Evolutionary conservation across 2,329 filamentous ascomycete species (phyloP).

Genomic region (Dothiorella sarmentorum): DNA sequence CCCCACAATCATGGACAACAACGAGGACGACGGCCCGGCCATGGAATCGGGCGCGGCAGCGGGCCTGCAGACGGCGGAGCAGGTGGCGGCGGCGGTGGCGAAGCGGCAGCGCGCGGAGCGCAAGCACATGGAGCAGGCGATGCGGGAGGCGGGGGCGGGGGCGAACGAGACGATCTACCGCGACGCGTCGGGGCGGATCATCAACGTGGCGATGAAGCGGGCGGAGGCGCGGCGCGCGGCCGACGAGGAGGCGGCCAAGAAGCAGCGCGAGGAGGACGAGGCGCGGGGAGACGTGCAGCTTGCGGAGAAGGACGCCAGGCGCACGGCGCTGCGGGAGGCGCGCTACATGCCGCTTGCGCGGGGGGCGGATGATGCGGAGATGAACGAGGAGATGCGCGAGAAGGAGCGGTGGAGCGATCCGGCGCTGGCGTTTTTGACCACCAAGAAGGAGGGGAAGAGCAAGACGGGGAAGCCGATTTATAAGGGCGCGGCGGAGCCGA

Average conservation of each 20-base stretch:
- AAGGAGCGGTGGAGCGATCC: conserved; percentile 89
- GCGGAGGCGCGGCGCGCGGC: conserved; percentile 80
- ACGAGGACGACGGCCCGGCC: conserved; percentile 50
- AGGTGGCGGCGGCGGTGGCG: conserved; percentile 59
- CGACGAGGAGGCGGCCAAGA: conserved; percentile 64
- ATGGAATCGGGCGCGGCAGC: conserved; percentile 89
- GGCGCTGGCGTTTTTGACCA: conserved; percentile 65
- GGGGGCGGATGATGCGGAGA: conserved; percentile 74
- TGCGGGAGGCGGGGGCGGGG: conserved; percentile 43
- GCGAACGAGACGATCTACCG: conserved; percentile 81
- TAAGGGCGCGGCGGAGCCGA: conserved; percentile 75
- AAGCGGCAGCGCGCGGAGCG: conserved; percentile 64
- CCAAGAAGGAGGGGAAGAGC: conserved; percentile 45
- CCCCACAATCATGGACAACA: conserved; percentile 42
- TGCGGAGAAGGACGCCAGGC: conserved; percentile 60
- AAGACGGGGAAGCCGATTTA: conserved; percentile 65
- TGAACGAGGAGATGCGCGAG: conserved; percentile 80
- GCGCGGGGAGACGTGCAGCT: conserved; percentile 84
- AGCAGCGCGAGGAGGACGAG: conserved; percentile 63
- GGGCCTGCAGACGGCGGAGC: conserved; percentile 77
- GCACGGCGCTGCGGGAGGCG: conserved; percentile 71
- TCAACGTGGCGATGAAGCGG: conserved; percentile 87
- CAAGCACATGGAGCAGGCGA: conserved; percentile 45
- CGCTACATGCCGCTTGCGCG: conserved; percentile 77
- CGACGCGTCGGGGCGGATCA: conserved; percentile 89